These are phyloP conservation scores for Microcyclosporella mali DNA, from an alignment of 2,329 filamentous ascomycete species.

Conservation along the genomic window DNA sequence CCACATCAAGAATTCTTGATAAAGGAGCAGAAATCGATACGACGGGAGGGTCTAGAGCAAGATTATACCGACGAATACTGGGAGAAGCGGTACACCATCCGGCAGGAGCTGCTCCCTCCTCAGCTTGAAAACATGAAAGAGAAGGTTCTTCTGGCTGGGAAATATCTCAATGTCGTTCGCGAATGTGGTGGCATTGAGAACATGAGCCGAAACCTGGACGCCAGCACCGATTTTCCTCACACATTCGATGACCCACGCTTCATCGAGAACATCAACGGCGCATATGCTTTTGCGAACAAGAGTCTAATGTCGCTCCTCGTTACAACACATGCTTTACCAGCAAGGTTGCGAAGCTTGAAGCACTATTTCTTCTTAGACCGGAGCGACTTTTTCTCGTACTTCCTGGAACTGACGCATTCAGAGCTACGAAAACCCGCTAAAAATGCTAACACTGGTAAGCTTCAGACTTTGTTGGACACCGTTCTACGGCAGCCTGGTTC, in stretches of 20 bases:
- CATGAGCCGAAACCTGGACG: slow-evolving; percentile 56
- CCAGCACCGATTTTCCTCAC: slow-evolving; percentile 80
- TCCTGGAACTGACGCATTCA: slow-evolving; percentile 82
- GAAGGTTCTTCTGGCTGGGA: slow-evolving; percentile 89
- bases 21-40: slow-evolving; percentile 93
- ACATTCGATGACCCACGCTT: slow-evolving; percentile 90
- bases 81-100: slow-evolving; percentile 94
- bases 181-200: slow-evolving; percentile 90
- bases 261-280: slow-evolving; percentile 89
- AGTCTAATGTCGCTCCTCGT: slow-evolving; percentile 85
- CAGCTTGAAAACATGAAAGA: slow-evolving; percentile 87
- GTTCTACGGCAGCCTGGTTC: slow-evolving; percentile 94
- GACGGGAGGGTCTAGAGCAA: slow-evolving; percentile 80
- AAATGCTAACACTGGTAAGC: slow-evolving; percentile 81
- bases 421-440: slow-evolving; percentile 80
- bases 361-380: slow-evolving; percentile 99
- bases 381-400: slow-evolving; percentile 97
- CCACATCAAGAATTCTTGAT: slow-evolving; percentile 90
- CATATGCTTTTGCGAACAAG: slow-evolving; percentile 92
- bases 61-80: slow-evolving; percentile 99
- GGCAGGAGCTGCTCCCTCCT: slow-evolving; percentile 83
- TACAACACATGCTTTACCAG: slow-evolving; percentile 85
- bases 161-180: slow-evolving; percentile 95
- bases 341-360: slow-evolving; percentile 81
- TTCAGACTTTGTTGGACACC: slow-evolving; percentile 92